Base-by-base conservation (phyloP, 768 basidiomycete species). In the Mycena latifolia region DNA sequence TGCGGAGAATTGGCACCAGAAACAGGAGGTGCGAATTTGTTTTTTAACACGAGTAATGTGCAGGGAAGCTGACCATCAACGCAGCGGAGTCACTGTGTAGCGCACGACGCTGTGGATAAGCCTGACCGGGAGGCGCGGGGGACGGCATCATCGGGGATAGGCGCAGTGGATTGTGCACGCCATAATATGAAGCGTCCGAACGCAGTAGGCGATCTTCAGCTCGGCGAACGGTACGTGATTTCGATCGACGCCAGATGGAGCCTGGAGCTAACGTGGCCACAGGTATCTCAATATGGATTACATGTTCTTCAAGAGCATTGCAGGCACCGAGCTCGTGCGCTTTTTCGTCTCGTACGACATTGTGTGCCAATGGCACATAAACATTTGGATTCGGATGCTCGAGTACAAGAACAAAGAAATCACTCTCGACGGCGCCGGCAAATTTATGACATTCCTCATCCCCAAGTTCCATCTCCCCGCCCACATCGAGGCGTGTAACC, bases 91-190 rank as follows among this genome's bases (percentile, higher is more conserved):
- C 73, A 63, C 18, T 81, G 80, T 43, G 72, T 71, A 1, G 63
- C 71, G 1, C 76, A 78, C 39, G 72, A 76, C 29, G 76, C 77
- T 0, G 69, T 79, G 1, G 75, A 78, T 64, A 66, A 79, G 3
- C 77, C 79, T 0, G 45, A 57, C 31, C 20, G 29, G 15, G 45
- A 57, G 55, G 55, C 55, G 1, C 56, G 56, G 12, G 56, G 43
- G 1, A 57, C 43, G 6, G 56, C 29, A 0, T 57, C 45, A 3
- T 47, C 31, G 22, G 56, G 56, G 0, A 35, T 57, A 3, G 29
- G 56, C 15, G 45, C 45, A 7, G 56, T 57, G 18, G 45, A 46
- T 18, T 57, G 56, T 14, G 45, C 56, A 0, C 56, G 56, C 6
- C 56, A 57, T 28, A 57, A 57, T 35, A 57, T 57, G 56, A 47